Base-by-base conservation (phyloP, 2,329 filamentous ascomycete genomes). In the Zarea fungicola region DNA sequence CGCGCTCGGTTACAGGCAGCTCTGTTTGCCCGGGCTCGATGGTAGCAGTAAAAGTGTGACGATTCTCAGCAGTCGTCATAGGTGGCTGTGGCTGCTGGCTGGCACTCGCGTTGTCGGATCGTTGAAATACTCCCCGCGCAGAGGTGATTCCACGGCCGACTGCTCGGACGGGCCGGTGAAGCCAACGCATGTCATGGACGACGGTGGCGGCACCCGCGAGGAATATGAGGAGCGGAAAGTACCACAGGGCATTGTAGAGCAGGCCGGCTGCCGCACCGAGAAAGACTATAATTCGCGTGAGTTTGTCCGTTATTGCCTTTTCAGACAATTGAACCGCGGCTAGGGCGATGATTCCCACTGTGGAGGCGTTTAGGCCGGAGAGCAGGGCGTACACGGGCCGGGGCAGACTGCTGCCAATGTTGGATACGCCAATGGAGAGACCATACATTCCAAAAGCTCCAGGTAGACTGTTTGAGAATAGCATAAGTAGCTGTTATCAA, bases 221-320 rank as follows among this genome's bases (percentile, higher is more conserved):
- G 0, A 76, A 56, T 64, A 89, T 83, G 5, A 89, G 60, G 0
- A 80, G 57, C 0, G 86, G 86, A 39, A 88, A 89, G 55, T 86
- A 90, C 86, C 86, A 90, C 0, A 89, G 65, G 0, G 84, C 78
- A 42, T 81, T 87, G 56, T 89, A 89, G 42, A 85, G 71, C 55
- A 89, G 65, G 0, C 85, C 86, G 0, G 83, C 84, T 8, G 76
- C 72, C 1, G 72, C 85, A 3, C 77, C 77, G 6, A 83, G 58
- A 11, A 87, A 83, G 0, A 89, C 80, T 2, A 89, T 56, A 0
- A 83, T 66, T 1, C 85, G 69, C 0, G 84, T 83, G 3, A 85
- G 41, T 18, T 70, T 70, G 58, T 89, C 84, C 0, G 76, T 82
- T 48, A 89, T 83, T 0, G 84, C 78, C 55, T 87, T 87, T 13